Conservation (phyloP, 1,284 basidiomycete genomes). For the Tilletia horrida region DNA sequence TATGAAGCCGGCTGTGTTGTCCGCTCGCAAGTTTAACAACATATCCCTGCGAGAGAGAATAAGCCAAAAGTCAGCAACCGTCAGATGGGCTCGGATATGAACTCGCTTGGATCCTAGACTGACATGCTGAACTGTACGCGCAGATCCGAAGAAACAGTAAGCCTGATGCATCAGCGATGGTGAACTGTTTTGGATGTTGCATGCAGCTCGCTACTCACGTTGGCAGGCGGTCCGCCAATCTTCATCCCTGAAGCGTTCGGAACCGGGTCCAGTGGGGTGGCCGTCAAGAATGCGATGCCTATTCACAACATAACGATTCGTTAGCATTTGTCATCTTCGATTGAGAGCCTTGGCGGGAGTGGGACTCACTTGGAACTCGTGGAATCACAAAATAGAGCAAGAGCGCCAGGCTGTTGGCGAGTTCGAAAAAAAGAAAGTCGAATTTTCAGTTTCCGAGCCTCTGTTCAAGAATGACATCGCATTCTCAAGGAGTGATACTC, state of each 20-base stretch:
- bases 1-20: conserved; percentile 37
- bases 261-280: conserved; percentile 34
- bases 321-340: too few relatives aligned
- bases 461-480: conserved; percentile 4
- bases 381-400: conserved; percentile 48
- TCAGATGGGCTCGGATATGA: too few relatives aligned
- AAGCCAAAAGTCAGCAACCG: background rate
- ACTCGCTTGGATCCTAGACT: background rate
- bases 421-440: background rate
- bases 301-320: background rate
- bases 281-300: conserved; percentile 32
- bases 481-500: background rate
- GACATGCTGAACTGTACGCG: conserved; percentile 1
- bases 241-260: conserved; percentile 41
- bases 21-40: conserved; percentile 41
- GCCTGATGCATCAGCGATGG: background rate
- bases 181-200: background rate
- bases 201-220: conserved; percentile 15
- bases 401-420: conserved; percentile 26
- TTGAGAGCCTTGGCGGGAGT: too few relatives aligned
- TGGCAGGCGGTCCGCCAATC: conserved; percentile 34
- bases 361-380: conserved; percentile 34
- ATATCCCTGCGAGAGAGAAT: conserved; percentile 36
- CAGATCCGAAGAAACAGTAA: background rate
- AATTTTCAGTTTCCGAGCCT: background rate